Evolutionary conservation across 1,139 yeast species (phyloP).

Genomic region (Kurtzmaniella quercitrusa): DNA sequence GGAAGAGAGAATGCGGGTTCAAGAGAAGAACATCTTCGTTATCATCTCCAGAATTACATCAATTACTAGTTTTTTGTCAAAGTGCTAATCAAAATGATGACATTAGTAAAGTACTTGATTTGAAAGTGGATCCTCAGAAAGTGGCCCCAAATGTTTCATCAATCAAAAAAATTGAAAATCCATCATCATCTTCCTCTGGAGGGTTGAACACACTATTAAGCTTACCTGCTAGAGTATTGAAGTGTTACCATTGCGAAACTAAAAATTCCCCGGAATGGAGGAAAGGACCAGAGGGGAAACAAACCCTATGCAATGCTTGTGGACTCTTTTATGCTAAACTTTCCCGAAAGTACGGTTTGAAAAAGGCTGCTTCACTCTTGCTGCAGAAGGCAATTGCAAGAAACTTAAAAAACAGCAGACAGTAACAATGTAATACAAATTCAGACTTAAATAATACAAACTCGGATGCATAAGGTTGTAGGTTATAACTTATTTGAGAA

Average conservation of each 20-base stretch:
- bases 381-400: conserved; percentile 13
- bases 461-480: too few relatives aligned
- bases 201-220: conserved; percentile 18
- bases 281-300: conserved; percentile 40
- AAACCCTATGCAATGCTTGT: conserved; percentile 45
- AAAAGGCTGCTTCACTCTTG: conserved; percentile 24
- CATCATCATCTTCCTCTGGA: conserved; percentile 9
- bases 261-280: conserved; percentile 45
- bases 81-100: background rate
- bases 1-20: background rate
- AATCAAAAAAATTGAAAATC: conserved; percentile 4
- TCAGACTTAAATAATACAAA: too few relatives aligned
- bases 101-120: conserved; percentile 2
- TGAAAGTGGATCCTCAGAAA: conserved; percentile 4
- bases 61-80: background rate
- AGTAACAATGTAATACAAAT: background rate
- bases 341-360: conserved; percentile 22
- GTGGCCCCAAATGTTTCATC: conserved; percentile 4
- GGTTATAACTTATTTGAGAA: too few relatives aligned
- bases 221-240: conserved; percentile 9
- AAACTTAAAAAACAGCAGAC: background rate
- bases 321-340: conserved; percentile 39
- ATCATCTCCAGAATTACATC: background rate
- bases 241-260: conserved; percentile 27
- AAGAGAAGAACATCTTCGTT: background rate